phyloP scores from a whole-genome alignment of 768 basidiomycete species.

The Lactifluus hygrophoroides region DNA sequence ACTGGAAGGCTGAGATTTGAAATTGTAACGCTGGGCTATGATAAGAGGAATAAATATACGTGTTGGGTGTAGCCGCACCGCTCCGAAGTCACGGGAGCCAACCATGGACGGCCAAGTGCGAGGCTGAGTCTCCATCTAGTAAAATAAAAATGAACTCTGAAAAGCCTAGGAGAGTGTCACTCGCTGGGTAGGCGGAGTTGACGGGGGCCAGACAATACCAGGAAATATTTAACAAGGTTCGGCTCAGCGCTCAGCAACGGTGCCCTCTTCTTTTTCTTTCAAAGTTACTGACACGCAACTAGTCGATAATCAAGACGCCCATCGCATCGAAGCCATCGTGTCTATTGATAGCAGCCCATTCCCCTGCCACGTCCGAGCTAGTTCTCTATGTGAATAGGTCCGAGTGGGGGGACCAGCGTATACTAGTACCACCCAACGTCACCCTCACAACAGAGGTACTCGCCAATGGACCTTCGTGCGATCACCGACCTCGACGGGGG shows the following conservation, averaged over 20 bases:
- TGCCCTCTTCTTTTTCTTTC: no score
- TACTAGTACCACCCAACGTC: background rate
- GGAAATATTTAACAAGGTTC: background rate
- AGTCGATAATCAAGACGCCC: background rate
- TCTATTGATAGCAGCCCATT: background rate
- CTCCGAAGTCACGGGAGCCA: no score
- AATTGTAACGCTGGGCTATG: background rate
- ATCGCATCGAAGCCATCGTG: background rate
- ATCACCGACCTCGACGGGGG: slow-evolving; percentile 14
- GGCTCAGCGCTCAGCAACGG: background rate
- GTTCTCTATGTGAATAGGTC: slow-evolving; percentile 2
- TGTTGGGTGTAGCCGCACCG: no score
- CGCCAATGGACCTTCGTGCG: slow-evolving; percentile 13
- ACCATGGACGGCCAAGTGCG: no score
- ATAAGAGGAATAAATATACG: no score
- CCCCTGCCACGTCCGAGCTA: slow-evolving; percentile 1
- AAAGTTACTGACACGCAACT: background rate
- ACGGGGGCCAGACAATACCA: background rate
- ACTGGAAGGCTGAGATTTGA: slow-evolving; percentile 31
- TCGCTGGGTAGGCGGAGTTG: background rate
- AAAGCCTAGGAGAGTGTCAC: no score
- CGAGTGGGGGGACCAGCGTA: background rate
- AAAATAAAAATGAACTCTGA: no score
- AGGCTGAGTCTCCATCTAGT: no score
- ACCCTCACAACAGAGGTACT: background rate